Conservation (phyloP, 805 yeast genomes). For the Monosporozyma siamensis region DNA sequence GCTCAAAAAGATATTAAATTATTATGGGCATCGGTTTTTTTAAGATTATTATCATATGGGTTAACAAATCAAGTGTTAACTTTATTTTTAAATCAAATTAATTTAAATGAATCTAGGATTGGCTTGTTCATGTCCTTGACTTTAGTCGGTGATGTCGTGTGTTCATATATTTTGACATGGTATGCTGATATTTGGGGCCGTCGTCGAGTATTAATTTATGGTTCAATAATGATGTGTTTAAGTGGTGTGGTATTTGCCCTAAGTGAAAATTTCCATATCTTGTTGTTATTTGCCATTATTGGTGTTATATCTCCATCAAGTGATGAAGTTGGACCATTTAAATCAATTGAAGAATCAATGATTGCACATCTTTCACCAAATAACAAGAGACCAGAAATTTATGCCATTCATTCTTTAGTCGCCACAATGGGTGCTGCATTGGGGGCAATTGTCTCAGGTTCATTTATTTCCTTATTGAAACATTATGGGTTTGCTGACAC, state of each 20-base stretch:
- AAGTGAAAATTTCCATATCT: slow-evolving; percentile 41
- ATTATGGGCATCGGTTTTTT: slow-evolving; percentile 58
- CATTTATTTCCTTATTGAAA: slow-evolving; percentile 40
- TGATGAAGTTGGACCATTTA: slow-evolving; percentile 85
- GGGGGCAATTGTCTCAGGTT: slow-evolving; percentile 61
- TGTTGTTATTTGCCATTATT: slow-evolving; percentile 61
- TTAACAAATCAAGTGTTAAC: slow-evolving; percentile 71
- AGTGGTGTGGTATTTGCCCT: slow-evolving; percentile 61
- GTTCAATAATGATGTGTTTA: slow-evolving; percentile 56
- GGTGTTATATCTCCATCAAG: slow-evolving; percentile 89
- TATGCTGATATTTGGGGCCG: slow-evolving; percentile 67
- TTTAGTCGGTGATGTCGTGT: slow-evolving; percentile 63
- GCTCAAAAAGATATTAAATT: slow-evolving; percentile 47
- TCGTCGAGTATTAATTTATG: slow-evolving; percentile 50
- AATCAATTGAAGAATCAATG: slow-evolving; percentile 75
- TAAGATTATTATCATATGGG: slow-evolving; percentile 68
- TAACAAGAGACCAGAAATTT: slow-evolving; percentile 57
- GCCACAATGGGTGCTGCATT: slow-evolving; percentile 66
- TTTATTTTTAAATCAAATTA: slow-evolving; percentile 48
- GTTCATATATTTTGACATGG: slow-evolving; percentile 68
- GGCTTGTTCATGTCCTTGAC: slow-evolving; percentile 81
- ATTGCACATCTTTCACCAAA: slow-evolving; percentile 70
- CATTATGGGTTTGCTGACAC: slow-evolving; percentile 28
- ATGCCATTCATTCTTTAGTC: slow-evolving; percentile 62
- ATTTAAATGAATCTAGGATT: slow-evolving; percentile 46